Base-by-base conservation (phyloP, 2,329 filamentous ascomycete genomes). In the Penicillium vulpinum region DNA sequence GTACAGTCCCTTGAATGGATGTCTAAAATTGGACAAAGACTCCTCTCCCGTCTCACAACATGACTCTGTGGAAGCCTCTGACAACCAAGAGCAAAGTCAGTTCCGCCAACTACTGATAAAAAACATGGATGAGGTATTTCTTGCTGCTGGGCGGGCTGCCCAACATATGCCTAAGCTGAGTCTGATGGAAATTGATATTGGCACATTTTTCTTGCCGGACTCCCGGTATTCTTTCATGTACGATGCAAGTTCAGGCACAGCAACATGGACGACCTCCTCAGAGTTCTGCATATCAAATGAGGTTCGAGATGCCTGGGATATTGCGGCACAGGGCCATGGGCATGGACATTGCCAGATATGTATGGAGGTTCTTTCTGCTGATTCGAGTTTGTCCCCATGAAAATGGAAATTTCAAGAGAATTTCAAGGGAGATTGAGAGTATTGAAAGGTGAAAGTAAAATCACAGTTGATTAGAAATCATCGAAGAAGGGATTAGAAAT, bases 121-220 rank as follows among this genome's bases (percentile, higher is more conserved):
- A 24, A 2, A 31, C 0, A 8, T 53, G 11, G 15, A 47, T 18
- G 26, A 39, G 10, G 4, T 53, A 5, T 47, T 39, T 21, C 13
- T 46, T 3, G 41, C 41, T 47, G 41, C 51, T 39, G 51, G 40
- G 21, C 24, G 11, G 5, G 51, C 51, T 6, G 51, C 51, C 38
- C 33, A 47, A 13, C 2, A 22, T 16, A 53, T 53, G 51, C 51
- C 51, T 13, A 18, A 26, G 6, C 35, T 53, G 3, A 8, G 9
- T 8, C 11, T 5, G 4, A 53, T 53, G 51, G 7, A 5, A 3
- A 26, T 54, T 5, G 35, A 35, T 29, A 2, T 44, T 11, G 11
- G 21, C 28, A 16, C 4, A 40, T 1, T 5, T 15, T 2, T 9
- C 5, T 0, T 2, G 4, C 16, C 15, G 5, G 5, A 0, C 0